Evolutionary conservation across 768 basidiomycete genomes (phyloP).

Genomic region (Hebeloma cylindrosporum): DNA sequence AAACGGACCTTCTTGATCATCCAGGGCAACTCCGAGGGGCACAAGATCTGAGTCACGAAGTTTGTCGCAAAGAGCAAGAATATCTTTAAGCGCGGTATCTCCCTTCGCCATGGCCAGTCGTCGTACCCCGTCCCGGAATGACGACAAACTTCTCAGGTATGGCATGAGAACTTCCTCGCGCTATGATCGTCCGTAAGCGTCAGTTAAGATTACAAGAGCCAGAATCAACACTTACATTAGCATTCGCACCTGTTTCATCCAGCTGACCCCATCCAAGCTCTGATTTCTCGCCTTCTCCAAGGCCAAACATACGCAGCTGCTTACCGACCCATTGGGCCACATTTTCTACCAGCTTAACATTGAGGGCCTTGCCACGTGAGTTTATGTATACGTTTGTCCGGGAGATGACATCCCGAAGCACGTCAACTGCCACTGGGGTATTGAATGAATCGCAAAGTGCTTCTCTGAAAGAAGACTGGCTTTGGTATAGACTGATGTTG

Average conservation of each 20-base stretch:
- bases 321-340: slow-evolving; percentile 67
- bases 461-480: slow-evolving; percentile 75
- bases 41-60: slow-evolving; percentile 89
- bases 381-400: slow-evolving; percentile 88
- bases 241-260: slow-evolving; percentile 39
- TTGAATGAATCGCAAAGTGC: slow-evolving; percentile 98
- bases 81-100: slow-evolving; percentile 69
- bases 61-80: slow-evolving; percentile 84
- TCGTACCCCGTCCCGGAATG: slow-evolving; percentile 90
- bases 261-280: slow-evolving; percentile 89
- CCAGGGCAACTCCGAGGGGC: slow-evolving; percentile 92
- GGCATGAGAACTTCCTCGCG: slow-evolving; percentile 86
- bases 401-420: slow-evolving; percentile 79
- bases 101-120: slow-evolving; percentile 73
- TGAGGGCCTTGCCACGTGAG: slow-evolving; percentile 53
- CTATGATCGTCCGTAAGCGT: slow-evolving; percentile 38
- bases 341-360: slow-evolving; percentile 63
- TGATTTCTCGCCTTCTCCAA: slow-evolving; percentile 64
- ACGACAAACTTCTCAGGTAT: slow-evolving; percentile 79
- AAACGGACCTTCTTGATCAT: slow-evolving; percentile 87
- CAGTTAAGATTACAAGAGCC: background rate
- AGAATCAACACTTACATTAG: slow-evolving; percentile 48
- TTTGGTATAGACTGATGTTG: slow-evolving; percentile 76
- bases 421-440: slow-evolving; percentile 78
- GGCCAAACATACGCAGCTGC: slow-evolving; percentile 79